Percentiles rank a stretch among this genome's conserved stretches.
Conservation (phyloP, 495 filamentous ascomycete species). For the Neurospora sp. region DNA sequence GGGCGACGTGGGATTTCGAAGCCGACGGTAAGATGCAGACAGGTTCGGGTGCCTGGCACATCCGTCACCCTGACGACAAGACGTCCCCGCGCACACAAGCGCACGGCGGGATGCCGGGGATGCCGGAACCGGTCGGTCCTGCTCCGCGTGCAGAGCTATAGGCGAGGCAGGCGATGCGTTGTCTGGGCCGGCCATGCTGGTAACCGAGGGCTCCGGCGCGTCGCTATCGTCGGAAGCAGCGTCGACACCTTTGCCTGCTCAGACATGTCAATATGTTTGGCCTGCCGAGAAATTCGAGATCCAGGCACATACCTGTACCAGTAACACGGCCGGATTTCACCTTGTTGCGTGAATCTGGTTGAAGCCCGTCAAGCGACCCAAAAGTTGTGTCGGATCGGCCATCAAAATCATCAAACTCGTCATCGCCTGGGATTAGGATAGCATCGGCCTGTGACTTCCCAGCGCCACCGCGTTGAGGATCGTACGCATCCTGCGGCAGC, state of each 20-base stretch:
- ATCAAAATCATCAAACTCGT: constrained; percentile 13
- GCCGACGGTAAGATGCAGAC: not conserved
- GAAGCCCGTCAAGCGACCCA: constrained; percentile 9
- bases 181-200: constrained; percentile 7
- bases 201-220: constrained; percentile 11
- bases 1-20: not conserved
- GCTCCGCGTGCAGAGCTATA: constrained; percentile 1
- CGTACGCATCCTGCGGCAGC: constrained; percentile 4
- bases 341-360: constrained; percentile 3
- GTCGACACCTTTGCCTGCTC: constrained; percentile 13
- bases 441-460: constrained; percentile 1
- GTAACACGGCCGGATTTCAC: constrained; percentile 9
- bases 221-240: constrained; percentile 8
- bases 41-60: constrained; percentile 2
- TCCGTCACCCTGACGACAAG: constrained; percentile 1
- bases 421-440: constrained; percentile 10
- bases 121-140: constrained; percentile 1
- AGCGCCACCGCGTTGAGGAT: constrained; percentile 3
- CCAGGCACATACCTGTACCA: constrained; percentile 14
- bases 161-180: not conserved
- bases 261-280: constrained; percentile 6
- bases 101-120: not conserved
- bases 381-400: constrained; percentile 11
- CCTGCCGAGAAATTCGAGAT: constrained; percentile 10
- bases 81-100: too few species aligned